A percentile compares a stretch with the other conserved stretches of the same genome.
These are phyloP conservation scores for Mortierella sp. DNA, from an alignment of 371 early-diverging fungal genomes.

Conservation along the genomic window DNA sequence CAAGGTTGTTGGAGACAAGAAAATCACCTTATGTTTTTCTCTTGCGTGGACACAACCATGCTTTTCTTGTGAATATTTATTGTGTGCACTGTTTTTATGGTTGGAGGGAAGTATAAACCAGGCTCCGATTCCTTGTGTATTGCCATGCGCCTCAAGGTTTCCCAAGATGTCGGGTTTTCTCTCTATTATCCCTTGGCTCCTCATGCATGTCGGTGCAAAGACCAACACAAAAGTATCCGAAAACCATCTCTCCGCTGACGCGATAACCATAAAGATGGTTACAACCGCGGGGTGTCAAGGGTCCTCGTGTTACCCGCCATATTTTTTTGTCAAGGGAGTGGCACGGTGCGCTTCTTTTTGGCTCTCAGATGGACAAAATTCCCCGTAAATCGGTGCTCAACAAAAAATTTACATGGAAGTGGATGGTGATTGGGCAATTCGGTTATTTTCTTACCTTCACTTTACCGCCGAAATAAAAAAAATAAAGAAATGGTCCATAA, in stretches of 20 bases:
- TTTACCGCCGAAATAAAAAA: neutral
- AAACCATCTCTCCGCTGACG: constrained; percentile 1
- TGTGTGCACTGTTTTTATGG: neutral
- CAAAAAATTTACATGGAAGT: neutral
- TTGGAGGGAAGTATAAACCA: neutral
- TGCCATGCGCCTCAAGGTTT: neutral
- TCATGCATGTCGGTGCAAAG: constrained; percentile 9
- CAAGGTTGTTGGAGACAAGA: too few species aligned
- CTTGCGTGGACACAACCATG: too few species aligned
- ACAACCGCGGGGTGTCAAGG: neutral
- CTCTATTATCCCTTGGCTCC: neutral
- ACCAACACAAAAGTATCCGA: constrained; percentile 14
- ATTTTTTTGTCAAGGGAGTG: neutral
- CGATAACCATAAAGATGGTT: neutral
- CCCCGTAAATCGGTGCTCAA: constrained; percentile 20
- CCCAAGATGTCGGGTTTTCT: neutral
- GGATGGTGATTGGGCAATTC: constrained; percentile 12
- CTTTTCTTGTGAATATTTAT: too few species aligned
- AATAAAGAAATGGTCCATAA: neutral
- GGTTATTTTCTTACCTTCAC: constrained; percentile 9
- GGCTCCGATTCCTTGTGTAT: neutral
- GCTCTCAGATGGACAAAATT: constrained; percentile 12
- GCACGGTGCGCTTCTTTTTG: constrained; percentile 9
- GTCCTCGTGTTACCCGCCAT: constrained; percentile 20
- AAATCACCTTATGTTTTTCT: too few species aligned